Base-by-base conservation (phyloP, 192 early-diverging fungal genomes). In the Dissophora globulifera region DNA sequence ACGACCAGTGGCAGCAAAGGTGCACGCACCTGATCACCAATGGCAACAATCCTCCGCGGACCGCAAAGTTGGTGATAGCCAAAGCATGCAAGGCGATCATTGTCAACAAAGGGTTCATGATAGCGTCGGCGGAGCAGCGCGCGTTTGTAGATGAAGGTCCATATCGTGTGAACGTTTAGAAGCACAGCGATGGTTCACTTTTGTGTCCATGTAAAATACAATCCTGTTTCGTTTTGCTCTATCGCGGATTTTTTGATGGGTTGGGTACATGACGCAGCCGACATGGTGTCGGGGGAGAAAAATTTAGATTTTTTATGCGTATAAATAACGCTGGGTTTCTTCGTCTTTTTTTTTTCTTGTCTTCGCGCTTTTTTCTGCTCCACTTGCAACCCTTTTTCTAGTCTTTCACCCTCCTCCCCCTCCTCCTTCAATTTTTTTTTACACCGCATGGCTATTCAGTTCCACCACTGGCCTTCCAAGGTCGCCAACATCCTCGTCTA, bases 401-500 rank as follows among this genome's bases (percentile, higher is more conserved):
- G n/a, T n/a, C n/a, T n/a, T n/a, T n/a, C n/a, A n/a, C n/a, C n/a
- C 17, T 19, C 7, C 35, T 12, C 5, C 27, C 20, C 17, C 33
- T 5, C 11, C 13, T 11, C 12, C 26, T 2, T 11, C 1, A 4
- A 17, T 40, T 38, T 11, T 19, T 11, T 32, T 33, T 15, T 22
- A n/a, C 52, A 6, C 20, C 43, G n/a, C 10, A 76, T 76, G 72
- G 56, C 33, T 29, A 66, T 76, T 32, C 42, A 76, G 13, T 66
- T 76, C 40, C 13, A 48, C 12, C 72, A 76, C 52, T 76, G 72
- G 72, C 72, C 63, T 3, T 62, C 63, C 46, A 76, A 76, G 64
- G 47, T 67, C 38, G 64, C 58, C 63, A 76, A 76, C 52, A 57
- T 76, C 53, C 26, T 76, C 19, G 72, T 76, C 52, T 76, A 76